Evolutionary conservation across 805 yeast genomes (phyloP), one percentile per base, ranked within the genome.

Genomic region (Yamadazyma ubonensis): DNA sequence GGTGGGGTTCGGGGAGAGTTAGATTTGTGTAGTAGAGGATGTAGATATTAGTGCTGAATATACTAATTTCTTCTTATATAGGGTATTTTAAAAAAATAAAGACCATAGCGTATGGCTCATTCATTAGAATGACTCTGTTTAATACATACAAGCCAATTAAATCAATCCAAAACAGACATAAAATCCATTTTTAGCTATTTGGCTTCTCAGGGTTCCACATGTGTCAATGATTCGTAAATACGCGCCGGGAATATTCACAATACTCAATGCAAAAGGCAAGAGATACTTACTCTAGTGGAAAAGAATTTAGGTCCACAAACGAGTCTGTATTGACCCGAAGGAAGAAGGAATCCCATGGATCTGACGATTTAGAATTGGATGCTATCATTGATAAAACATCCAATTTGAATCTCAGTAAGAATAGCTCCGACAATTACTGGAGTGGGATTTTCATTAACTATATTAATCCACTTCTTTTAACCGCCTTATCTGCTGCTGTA

Each of bases 401-500:
- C 4, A 50, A 44, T 21, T 43, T 57, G 27, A 50, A 52, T 3
- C 31, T 47, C 8, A 25, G 35, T 12, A 18, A 34, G 15, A 20
- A 34, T n/a, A 23, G 26, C 6, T 15, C n/a, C 6, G 26, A 33
- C 14, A 19, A 36, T 19, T 42, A 44, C 9, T 12, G 51, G 15
- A 37, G 29, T 3, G 38, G 37, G 10, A 16, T 37, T 5, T 43
- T 45, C 25, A 33, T 54, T 17, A 41, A 48, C 3, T 45, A 46
- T 30, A 42, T 57, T 14, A 56, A 52, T 40, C 63, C 73, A 4
- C 44, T 68, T 16, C 42, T 63, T 10, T 57, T 69, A 47, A 67
- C 73, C 11, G 54, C 58, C 20, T 31, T 63, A 20, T 61, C 73
- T 4, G 65, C 65, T 6, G 47, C 50, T 46, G 74, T 87, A 29